These are phyloP conservation scores for Prunus yedoensis DNA, from an alignment of 331 rosid species.

Conservation along the genomic window DNA sequence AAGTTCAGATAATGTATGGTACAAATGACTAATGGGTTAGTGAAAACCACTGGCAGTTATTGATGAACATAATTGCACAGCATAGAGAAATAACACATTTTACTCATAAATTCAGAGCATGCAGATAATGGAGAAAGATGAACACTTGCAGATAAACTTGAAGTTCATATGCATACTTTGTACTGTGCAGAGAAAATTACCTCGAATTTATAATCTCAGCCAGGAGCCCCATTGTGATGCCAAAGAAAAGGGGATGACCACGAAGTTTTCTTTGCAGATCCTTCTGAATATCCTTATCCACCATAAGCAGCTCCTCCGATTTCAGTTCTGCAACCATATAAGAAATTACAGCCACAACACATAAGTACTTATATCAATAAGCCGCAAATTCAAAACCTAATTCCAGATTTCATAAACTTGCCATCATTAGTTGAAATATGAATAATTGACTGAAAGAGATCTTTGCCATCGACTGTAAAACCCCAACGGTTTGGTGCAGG, in stretches of 20 bases:
- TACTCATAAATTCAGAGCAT: not conserved
- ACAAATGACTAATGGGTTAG: not conserved
- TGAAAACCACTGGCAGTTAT: not conserved
- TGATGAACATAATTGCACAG: not conserved
- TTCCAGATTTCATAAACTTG: conserved; percentile 36
- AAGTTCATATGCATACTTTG: conserved; percentile 18
- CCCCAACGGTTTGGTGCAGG: conserved; percentile 99
- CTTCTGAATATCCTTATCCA: conserved; percentile 36
- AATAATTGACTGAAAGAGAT: conserved; percentile 56
- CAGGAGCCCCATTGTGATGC: conserved; percentile 91
- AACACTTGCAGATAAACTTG: not conserved
- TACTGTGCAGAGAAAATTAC: conserved; percentile 45
- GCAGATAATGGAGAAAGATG: conserved; percentile 4
- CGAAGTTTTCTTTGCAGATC: conserved; percentile 50
- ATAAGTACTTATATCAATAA: conserved; percentile 10
- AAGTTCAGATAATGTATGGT: not conserved
- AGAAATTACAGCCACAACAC: conserved; percentile 19
- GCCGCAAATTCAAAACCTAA: conserved; percentile 9
- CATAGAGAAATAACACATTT: not conserved
- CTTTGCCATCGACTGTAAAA: conserved; percentile 71
- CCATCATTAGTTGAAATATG: conserved; percentile 45
- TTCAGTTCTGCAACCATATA: conserved; percentile 49
- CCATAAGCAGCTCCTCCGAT: conserved; percentile 31
- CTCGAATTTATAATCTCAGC: conserved; percentile 96
- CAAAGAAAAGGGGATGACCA: conserved; percentile 89